Conservation (phyloP, 805 yeast species). For the Lachancea dasiensis region DNA sequence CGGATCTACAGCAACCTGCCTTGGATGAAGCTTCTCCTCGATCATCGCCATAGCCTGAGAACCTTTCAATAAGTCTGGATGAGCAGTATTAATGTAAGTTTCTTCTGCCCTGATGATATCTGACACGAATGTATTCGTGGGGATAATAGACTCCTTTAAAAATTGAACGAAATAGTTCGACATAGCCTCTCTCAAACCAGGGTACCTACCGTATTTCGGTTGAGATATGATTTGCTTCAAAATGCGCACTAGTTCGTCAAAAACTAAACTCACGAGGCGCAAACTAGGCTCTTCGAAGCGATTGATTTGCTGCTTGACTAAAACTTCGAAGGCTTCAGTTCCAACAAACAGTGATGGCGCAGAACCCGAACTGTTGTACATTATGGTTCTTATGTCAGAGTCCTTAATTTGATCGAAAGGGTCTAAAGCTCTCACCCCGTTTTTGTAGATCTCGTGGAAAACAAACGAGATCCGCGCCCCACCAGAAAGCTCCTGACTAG, state of each 20-base stretch:
- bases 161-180: conserved; percentile 73
- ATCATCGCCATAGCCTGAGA: conserved; percentile 92
- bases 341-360: conserved; percentile 96
- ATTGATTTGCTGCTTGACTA: conserved; percentile 87
- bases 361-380: conserved; percentile 95
- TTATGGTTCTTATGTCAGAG: conserved; percentile 90
- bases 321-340: conserved; percentile 92
- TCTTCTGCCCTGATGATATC: conserved; percentile 86
- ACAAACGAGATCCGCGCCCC: conserved; percentile 98
- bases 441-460: conserved; percentile 91
- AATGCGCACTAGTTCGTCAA: conserved; percentile 91
- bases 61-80: conserved; percentile 92
- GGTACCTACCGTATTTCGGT: conserved; percentile 82
- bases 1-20: conserved; percentile 76
- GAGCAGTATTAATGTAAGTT: conserved; percentile 94
- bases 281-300: conserved; percentile 92
- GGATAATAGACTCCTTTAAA: conserved; percentile 69
- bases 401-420: conserved; percentile 96
- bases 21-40: conserved; percentile 68
- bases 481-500: conserved; percentile 87
- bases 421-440: conserved; percentile 85
- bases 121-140: conserved; percentile 78
- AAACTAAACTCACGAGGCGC: conserved; percentile 82
- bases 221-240: conserved; percentile 76
- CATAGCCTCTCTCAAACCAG: conserved; percentile 81